Evolutionary conservation across 192 early-diverging fungal genomes (phyloP), one percentile per base, ranked within the genome.

Genomic region (Entrophospora sp.): DNA sequence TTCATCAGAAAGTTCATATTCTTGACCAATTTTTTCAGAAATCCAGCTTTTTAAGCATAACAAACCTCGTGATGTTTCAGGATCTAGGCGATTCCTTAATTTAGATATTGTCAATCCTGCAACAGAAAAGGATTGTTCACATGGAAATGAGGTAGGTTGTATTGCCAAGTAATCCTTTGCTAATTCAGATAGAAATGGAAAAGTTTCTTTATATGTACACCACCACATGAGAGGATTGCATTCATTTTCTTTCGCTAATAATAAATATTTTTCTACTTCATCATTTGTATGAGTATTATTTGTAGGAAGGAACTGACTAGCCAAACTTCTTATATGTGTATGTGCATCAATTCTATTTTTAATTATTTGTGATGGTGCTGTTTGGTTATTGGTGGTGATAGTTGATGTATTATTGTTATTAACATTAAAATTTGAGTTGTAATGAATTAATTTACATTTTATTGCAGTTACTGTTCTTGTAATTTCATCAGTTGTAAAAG

Each of bases 191-290:
- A 53, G 28, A 53, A 53, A 28, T 28, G 51, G 28, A 53, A 31
- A 53, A 4, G 14, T 32, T 31, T 27, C 28, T 53, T 53, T 0
- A 31, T 53, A 32, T 28, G 49, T 25, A 30, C 28, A 7, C 28
- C 24, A 53, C 28, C 42, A 43, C 13, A 43, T 12, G 13, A 43
- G 42, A 28, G 48, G 49, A 25, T 51, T 22, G 3, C 8, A 27
- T 25, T 53, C 28, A 53, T 53, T 25, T 25, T 53, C 28, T 27
- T 31, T 5, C 4, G 51, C 8, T 14, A 31, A 25, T 25, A 12
- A 52, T 31, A 52, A 52, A 52, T 52, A 52, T 44, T 8, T 44
- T 44, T 44, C 38, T n/a, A 44, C 16, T 44, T 44, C 42, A 44
- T 44, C 20, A 44, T 18, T 44, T 44, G 42, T 18, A 44, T 18